Base-by-base conservation (phyloP, 148 eudicot genomes). In the Silene latifolia region DNA sequence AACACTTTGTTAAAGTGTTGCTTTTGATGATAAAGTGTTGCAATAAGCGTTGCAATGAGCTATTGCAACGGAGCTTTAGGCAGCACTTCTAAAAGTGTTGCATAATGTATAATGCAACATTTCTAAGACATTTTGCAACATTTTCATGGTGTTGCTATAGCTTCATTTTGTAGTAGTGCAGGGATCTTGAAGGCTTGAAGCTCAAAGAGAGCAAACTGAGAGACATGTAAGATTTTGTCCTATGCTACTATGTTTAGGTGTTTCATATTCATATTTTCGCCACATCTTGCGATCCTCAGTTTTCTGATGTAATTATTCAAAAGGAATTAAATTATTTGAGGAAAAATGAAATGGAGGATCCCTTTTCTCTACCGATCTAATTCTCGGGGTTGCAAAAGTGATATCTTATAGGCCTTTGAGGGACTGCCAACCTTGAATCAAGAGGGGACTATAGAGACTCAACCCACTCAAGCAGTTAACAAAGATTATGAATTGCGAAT, bases 101-200 rank as follows among this genome's bases (percentile, higher is more conserved):
- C n/a, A n/a, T n/a, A n/a, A n/a, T n/a, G n/a, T n/a, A n/a, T n/a
- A n/a, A n/a, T n/a, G n/a, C n/a, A n/a, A n/a, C n/a, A n/a, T n/a
- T n/a, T n/a, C n/a, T n/a, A n/a, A n/a, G n/a, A n/a, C n/a, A n/a
- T n/a, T n/a, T n/a, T n/a, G n/a, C n/a, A n/a, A n/a, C n/a, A n/a
- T n/a, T n/a, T n/a, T n/a, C n/a, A n/a, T n/a, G n/a, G n/a, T n/a
- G n/a, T n/a, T n/a, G n/a, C n/a, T n/a, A n/a, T n/a, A n/a, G n/a
- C n/a, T n/a, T n/a, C n/a, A n/a, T n/a, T n/a, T n/a, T n/a, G n/a
- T n/a, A n/a, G n/a, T n/a, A n/a, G n/a, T n/a, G n/a, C n/a, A n/a
- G n/a, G 68, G 88, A 85, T 76, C n/a, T n/a, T n/a, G n/a, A n/a
- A n/a, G n/a, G n/a, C 86, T 80, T 70, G 78, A 82, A 71, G 82